These are phyloP conservation scores for Martiniozyma abietophila DNA, from an alignment of 805 yeast genomes.

Conservation along the genomic window DNA sequence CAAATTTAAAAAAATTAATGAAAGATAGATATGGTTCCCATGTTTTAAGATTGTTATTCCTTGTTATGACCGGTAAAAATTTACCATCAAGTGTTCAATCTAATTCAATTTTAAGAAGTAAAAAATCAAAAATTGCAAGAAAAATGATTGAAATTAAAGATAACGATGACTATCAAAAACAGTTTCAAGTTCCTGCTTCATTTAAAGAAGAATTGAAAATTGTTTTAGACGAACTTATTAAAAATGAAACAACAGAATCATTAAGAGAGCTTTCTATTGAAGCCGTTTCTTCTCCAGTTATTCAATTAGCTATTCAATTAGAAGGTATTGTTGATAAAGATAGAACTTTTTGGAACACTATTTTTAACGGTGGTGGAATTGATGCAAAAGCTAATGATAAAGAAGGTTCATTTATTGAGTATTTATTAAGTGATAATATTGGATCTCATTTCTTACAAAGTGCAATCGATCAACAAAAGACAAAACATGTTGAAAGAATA, in stretches of 20 bases:
- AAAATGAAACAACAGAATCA: conserved; percentile 32
- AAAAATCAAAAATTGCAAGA: conserved; percentile 79
- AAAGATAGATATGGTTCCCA: conserved; percentile 83
- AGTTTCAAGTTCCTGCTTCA: conserved; percentile 61
- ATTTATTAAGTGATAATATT: conserved; percentile 75
- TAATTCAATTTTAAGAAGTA: conserved; percentile 70
- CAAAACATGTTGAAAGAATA: conserved; percentile 61
- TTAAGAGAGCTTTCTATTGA: conserved; percentile 70
- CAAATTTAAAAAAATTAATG: conserved; percentile 50
- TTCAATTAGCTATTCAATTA: conserved; percentile 66
- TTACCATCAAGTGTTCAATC: conserved; percentile 64
- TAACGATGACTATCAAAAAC: conserved; percentile 55
- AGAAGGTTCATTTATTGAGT: conserved; percentile 78
- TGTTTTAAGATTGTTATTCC: conserved; percentile 61
- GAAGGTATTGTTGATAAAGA: conserved; percentile 76
- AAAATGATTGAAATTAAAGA: conserved; percentile 87
- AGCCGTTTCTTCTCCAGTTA: conserved; percentile 78
- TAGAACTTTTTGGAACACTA: conserved; percentile 57
- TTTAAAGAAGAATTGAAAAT: conserved; percentile 54
- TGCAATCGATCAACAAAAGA: conserved; percentile 54
- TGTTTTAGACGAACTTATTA: conserved; percentile 33
- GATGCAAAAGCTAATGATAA: conserved; percentile 45
- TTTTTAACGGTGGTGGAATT: conserved; percentile 41
- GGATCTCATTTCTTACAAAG: conserved; percentile 89
- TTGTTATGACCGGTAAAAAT: conserved; percentile 68